A percentile compares a stretch with the other conserved stretches of the same genome.
Evolutionary conservation across 1,284 basidiomycete species (phyloP).

Genomic region (Ustanciosporium gigantosporum): DNA sequence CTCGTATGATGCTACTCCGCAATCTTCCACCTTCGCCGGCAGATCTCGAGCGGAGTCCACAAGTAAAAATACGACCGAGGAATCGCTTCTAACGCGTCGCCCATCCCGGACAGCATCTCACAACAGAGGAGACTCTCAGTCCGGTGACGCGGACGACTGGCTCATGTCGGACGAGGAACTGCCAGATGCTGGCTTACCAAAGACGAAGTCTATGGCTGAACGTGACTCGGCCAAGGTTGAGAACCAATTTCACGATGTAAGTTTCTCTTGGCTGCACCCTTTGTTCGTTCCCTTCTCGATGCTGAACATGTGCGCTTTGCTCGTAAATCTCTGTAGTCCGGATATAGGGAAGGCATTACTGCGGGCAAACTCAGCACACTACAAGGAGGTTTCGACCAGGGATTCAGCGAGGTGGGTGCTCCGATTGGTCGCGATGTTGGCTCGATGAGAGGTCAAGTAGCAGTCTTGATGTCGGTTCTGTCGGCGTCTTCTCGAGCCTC

Average conservation of each 20-base stretch:
- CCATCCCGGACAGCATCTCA: too few relatives aligned
- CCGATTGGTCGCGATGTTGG: slow-evolving; percentile 76
- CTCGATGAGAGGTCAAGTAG: slow-evolving; percentile 70
- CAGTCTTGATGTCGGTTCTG: slow-evolving; percentile 66
- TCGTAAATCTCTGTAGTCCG: too few relatives aligned
- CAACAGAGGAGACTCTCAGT: too few relatives aligned
- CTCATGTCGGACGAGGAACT: slow-evolving; percentile 36
- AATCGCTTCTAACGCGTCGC: too few relatives aligned
- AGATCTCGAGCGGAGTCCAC: not conserved
- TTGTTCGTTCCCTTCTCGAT: not conserved
- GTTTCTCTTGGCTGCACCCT: too few relatives aligned
- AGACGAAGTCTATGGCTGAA: slow-evolving; percentile 25
- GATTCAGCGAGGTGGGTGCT: slow-evolving; percentile 73
- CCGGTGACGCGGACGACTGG: slow-evolving; percentile 39
- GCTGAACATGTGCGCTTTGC: not conserved
- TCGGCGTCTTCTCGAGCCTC: not conserved
- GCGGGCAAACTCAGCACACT: slow-evolving; percentile 78
- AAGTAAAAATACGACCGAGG: too few relatives aligned
- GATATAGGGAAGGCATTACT: slow-evolving; percentile 84
- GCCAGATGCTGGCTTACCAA: slow-evolving; percentile 1
- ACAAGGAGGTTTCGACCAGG: slow-evolving; percentile 79
- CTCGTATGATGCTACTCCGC: slow-evolving; percentile 4
- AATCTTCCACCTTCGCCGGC: slow-evolving; percentile 14
- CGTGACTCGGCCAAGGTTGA: slow-evolving; percentile 39
- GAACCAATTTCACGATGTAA: slow-evolving; percentile 42